Percentiles rank a stretch among this genome's conserved stretches.
Conservation (phyloP, 495 filamentous ascomycete species). For the Podospora sp. region DNA sequence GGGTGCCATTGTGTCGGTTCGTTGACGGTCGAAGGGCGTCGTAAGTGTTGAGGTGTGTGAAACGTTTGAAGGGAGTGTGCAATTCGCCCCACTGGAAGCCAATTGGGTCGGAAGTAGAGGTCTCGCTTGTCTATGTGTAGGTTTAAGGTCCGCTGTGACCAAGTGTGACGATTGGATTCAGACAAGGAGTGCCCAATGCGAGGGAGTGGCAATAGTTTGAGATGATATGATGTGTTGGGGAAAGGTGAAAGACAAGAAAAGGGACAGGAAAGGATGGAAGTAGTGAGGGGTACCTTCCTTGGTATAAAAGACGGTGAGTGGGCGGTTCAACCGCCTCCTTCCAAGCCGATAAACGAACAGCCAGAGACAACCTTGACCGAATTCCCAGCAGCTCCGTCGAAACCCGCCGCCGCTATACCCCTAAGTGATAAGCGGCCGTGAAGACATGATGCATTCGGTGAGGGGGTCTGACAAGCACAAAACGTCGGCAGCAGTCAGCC, state of each 20-base stretch:
- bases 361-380: not conserved
- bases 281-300: not conserved
- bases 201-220: not conserved
- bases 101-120: not conserved
- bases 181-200: conserved; percentile 3
- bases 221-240: conserved; percentile 3
- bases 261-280: not conserved
- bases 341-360: not conserved
- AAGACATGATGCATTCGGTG: not conserved
- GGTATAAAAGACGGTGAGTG: conserved; percentile 14
- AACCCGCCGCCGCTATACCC: conserved; percentile 24
- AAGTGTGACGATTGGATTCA: not conserved
- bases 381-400: not conserved
- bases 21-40: not conserved
- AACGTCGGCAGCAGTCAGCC: not conserved
- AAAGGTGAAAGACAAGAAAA: conserved; percentile 1
- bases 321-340: not conserved
- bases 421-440: conserved; percentile 24
- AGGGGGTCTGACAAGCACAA: conserved; percentile 6
- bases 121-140: not conserved
- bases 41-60: not conserved
- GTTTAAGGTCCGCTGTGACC: conserved; percentile 2
- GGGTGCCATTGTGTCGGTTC: conserved; percentile 53
- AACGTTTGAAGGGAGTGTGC: conserved; percentile 5
- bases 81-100: conserved; percentile 11